phyloP scores from a whole-genome alignment of 306 rosid genomes.

The Trifolium dubium region DNA sequence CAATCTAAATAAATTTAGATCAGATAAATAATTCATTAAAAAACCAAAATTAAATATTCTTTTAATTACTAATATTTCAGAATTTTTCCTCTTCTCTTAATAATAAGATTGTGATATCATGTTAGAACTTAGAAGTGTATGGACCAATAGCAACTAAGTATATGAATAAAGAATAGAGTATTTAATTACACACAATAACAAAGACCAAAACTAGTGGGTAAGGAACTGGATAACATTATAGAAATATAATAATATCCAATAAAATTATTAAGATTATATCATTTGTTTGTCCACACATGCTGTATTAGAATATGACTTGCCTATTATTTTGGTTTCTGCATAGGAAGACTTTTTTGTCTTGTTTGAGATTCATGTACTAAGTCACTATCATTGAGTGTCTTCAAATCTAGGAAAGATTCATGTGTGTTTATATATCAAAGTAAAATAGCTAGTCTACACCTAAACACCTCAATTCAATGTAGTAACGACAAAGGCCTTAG shows the following conservation, averaged over 20 bases:
- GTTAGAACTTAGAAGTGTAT: neutral
- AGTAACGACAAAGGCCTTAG: constrained; percentile 29
- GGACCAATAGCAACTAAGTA: constrained; percentile 37
- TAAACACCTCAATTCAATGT: constrained; percentile 11
- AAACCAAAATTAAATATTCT: neutral
- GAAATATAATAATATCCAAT: constrained; percentile 24
- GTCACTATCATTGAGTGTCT: constrained; percentile 58
- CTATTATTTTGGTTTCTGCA: constrained; percentile 36
- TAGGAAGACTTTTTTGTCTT: constrained; percentile 55
- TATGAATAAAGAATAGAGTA: constrained; percentile 7
- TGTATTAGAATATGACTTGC: constrained; percentile 32
- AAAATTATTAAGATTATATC: constrained; percentile 4
- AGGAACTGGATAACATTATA: constrained; percentile 41
- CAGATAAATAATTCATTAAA: neutral
- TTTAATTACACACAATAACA: neutral
- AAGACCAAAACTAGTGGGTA: constrained; percentile 36
- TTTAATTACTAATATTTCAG: neutral
- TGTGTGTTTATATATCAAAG: constrained; percentile 34
- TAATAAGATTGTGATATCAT: constrained; percentile 7
- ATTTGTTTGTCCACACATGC: constrained; percentile 43
- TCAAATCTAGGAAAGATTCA: constrained; percentile 71
- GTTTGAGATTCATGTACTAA: constrained; percentile 43
- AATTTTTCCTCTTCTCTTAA: neutral
- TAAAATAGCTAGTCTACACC: constrained; percentile 3
- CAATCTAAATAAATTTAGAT: neutral